Conservation (phyloP, 2,329 filamentous ascomycete species). For the Plenodomus tracheiphilus region DNA sequence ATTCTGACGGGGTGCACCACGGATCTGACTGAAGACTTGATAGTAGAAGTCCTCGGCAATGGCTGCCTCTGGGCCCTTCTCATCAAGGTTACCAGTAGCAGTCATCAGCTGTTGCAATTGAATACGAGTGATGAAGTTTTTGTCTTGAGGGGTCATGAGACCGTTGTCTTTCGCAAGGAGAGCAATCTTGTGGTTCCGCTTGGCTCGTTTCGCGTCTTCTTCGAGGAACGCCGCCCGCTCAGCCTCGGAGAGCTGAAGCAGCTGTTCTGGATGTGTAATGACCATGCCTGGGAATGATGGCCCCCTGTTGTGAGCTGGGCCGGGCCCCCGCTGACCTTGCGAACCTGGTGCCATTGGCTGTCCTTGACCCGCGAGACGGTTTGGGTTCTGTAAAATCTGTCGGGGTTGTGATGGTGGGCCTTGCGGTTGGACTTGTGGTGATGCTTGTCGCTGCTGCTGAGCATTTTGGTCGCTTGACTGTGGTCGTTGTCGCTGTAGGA, state of each 20-base stretch:
- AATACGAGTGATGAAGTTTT: slow-evolving; percentile 98
- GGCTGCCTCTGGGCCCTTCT: slow-evolving; percentile 76
- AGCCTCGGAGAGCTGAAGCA: slow-evolving; percentile 77
- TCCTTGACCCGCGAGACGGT: slow-evolving; percentile 57
- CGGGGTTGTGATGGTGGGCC: slow-evolving; percentile 57
- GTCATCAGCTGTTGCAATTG: slow-evolving; percentile 95
- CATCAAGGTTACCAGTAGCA: slow-evolving; percentile 83
- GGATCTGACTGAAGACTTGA: slow-evolving; percentile 93
- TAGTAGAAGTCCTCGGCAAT: slow-evolving; percentile 97
- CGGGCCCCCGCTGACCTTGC: slow-evolving; percentile 38
- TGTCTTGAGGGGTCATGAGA: slow-evolving; percentile 98
- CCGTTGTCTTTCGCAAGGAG: slow-evolving; percentile 92
- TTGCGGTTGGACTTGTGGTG: slow-evolving; percentile 44
- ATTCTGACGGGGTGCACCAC: slow-evolving; percentile 84
- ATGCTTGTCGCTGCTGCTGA: slow-evolving; percentile 32
- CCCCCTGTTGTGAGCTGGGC: slow-evolving; percentile 46
- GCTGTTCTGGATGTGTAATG: slow-evolving; percentile 70
- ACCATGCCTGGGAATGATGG: slow-evolving; percentile 56
- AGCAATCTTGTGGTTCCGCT: slow-evolving; percentile 98
- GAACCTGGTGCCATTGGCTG: slow-evolving; percentile 40
- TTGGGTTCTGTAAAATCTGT: slow-evolving; percentile 80
- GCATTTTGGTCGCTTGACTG: slow-evolving; percentile 20
- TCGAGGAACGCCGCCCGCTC: slow-evolving; percentile 82
- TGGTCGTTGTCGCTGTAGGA: slow-evolving; percentile 41
- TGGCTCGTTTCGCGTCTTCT: slow-evolving; percentile 92